Percentiles rank a stretch among this genome's conserved stretches.
phyloP scores from a whole-genome alignment of 1,139 yeast genomes.

The Debaryomyces nepalensis region DNA sequence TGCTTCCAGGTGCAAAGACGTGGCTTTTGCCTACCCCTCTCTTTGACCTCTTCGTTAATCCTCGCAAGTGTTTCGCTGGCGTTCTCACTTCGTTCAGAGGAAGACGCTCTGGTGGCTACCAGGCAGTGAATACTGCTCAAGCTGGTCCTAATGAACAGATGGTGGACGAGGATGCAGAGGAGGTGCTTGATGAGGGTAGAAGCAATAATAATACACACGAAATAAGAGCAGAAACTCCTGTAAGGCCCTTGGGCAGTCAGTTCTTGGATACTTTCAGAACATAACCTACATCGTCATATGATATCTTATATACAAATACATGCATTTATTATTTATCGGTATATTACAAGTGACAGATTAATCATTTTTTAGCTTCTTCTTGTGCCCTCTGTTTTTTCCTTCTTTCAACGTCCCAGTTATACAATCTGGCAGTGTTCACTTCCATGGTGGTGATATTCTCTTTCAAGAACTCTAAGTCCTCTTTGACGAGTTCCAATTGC shows the following conservation, averaged over 20 bases:
- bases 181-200: constrained; percentile 31
- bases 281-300: constrained; percentile 15
- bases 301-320: constrained; percentile 3
- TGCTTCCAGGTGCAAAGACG: constrained; percentile 63
- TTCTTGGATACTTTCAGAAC: constrained; percentile 60
- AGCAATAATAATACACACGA: constrained; percentile 28
- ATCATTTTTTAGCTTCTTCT: constrained; percentile 40
- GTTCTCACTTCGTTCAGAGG: not conserved
- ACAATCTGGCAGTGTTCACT: constrained; percentile 92
- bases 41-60: constrained; percentile 32
- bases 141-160: constrained; percentile 16
- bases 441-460: constrained; percentile 97
- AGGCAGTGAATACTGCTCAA: constrained; percentile 3
- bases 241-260: constrained; percentile 61
- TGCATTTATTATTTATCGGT: constrained; percentile 8
- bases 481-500: constrained; percentile 65
- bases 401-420: constrained; percentile 94
- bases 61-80: constrained; percentile 19
- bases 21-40: constrained; percentile 49
- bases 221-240: constrained; percentile 58
- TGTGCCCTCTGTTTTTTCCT: constrained; percentile 56
- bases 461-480: constrained; percentile 85
- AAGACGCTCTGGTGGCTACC: constrained; percentile 14
- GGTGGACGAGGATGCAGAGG: constrained; percentile 28
- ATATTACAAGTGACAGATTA: constrained; percentile 3